Conservation (phyloP, 2,329 filamentous ascomycete genomes). For the Pseudocercospora pini-densiflorae region DNA sequence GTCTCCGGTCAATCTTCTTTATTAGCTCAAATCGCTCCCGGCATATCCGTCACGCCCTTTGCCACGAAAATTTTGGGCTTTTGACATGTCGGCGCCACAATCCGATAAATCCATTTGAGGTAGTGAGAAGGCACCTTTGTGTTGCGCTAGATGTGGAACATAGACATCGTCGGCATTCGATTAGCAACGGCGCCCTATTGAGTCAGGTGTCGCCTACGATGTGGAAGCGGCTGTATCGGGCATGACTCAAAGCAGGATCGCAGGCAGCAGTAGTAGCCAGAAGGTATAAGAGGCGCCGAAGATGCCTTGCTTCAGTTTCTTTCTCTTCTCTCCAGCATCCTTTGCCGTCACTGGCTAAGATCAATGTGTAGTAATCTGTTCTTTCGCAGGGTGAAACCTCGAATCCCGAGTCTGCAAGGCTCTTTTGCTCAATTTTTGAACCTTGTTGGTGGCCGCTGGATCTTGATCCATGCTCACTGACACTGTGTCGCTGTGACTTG, state of each 20-base stretch:
- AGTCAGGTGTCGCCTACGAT: no score
- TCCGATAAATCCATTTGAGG: no score
- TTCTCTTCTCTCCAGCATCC: slow-evolving; percentile 10
- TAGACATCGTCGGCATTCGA: no score
- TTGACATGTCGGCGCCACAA: background rate
- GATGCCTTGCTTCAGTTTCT: background rate
- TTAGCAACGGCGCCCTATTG: no score
- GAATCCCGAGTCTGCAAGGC: slow-evolving; percentile 10
- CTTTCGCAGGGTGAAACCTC: slow-evolving; percentile 23
- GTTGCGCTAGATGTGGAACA: no score
- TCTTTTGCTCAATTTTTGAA: slow-evolving; percentile 20
- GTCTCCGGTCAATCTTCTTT: no score
- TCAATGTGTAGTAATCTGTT: slow-evolving; percentile 28
- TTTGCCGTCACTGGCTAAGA: slow-evolving; percentile 18
- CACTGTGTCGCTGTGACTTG: slow-evolving; percentile 24
- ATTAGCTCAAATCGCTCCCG: background rate
- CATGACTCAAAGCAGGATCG: slow-evolving; percentile 6
- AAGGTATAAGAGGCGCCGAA: background rate
- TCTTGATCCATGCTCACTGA: slow-evolving; percentile 15
- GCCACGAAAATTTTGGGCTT: background rate
- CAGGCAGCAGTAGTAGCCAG: background rate
- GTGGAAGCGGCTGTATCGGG: no score
- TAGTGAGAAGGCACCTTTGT: no score
- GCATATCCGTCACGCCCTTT: background rate
- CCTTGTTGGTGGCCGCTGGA: slow-evolving; percentile 11